Evolutionary conservation across 139 green algal species (phyloP).

Genomic region (Astrephomene gubernaculifera): DNA sequence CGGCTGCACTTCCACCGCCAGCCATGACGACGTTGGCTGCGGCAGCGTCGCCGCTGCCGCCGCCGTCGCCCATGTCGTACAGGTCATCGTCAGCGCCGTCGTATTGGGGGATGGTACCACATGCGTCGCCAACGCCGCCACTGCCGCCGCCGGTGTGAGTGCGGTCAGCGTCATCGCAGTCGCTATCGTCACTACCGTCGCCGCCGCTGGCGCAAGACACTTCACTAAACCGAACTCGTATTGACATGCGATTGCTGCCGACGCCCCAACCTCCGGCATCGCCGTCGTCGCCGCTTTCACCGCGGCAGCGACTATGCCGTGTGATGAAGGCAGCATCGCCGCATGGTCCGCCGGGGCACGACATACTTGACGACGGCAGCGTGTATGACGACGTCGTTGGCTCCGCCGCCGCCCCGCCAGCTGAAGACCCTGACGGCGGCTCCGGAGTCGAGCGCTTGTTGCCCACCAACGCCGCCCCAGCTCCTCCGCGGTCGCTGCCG

Average conservation of each 20-base stretch:
- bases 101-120: neutral
- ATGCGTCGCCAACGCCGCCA: neutral
- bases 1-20: no score
- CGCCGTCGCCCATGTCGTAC: neutral
- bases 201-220: no score
- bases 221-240: no score
- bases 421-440: neutral
- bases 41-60: neutral
- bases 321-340: no score
- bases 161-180: neutral
- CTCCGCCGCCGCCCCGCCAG: neutral
- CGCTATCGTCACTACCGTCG: neutral
- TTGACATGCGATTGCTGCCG: neutral
- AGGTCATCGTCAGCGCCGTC: conserved; percentile 23
- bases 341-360: no score
- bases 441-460: conserved; percentile 36
- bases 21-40: neutral
- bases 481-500: neutral
- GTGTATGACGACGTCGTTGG: neutral
- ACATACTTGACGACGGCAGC: no score
- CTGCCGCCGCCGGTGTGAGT: neutral
- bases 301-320: neutral
- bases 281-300: neutral
- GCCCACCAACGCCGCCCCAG: neutral
- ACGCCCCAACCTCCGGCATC: neutral